Evolutionary conservation across 768 basidiomycete genomes (phyloP).

Genomic region (Cyclocybe aegerita): DNA sequence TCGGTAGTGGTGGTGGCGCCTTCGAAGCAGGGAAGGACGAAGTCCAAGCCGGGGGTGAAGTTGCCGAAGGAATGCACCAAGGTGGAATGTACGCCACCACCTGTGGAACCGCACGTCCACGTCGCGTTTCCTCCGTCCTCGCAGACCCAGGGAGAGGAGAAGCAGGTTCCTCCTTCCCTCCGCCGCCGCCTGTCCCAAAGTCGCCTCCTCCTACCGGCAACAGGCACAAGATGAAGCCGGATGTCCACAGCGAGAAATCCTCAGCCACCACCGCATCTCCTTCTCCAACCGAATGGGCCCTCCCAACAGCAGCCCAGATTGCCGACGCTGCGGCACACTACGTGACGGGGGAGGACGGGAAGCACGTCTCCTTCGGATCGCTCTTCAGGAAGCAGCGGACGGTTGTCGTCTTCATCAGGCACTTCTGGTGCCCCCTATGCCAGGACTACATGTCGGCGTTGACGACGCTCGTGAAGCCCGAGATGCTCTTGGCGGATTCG

Average conservation of each 20-base stretch:
- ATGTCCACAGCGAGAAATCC: background rate
- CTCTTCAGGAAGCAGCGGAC: constrained; percentile 55
- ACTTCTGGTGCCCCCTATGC: constrained; percentile 87
- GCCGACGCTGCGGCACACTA: constrained; percentile 58
- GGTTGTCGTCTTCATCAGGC: constrained; percentile 82
- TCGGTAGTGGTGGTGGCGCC: too few species aligned
- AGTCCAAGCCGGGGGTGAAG: too few species aligned
- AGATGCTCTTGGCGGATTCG: constrained; percentile 29
- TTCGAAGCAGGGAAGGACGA: too few species aligned
- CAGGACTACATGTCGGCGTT: constrained; percentile 86
- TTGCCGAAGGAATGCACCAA: too few species aligned
- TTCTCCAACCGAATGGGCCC: constrained; percentile 35
- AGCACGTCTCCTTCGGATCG: constrained; percentile 65
- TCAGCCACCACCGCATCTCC: constrained; percentile 1
- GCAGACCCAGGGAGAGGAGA: too few species aligned
- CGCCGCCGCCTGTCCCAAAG: background rate
- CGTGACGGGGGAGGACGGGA: constrained; percentile 68
- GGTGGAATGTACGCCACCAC: too few species aligned
- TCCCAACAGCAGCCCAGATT: constrained; percentile 58
- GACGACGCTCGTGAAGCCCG: constrained; percentile 41
- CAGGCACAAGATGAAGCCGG: too few species aligned
- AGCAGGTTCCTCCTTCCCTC: background rate
- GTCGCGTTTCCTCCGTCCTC: too few species aligned
- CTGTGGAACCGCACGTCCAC: too few species aligned
- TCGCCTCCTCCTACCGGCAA: too few species aligned